Conservation (phyloP, 2,329 filamentous ascomycete species). For the Pleurostoma richardsiae region DNA sequence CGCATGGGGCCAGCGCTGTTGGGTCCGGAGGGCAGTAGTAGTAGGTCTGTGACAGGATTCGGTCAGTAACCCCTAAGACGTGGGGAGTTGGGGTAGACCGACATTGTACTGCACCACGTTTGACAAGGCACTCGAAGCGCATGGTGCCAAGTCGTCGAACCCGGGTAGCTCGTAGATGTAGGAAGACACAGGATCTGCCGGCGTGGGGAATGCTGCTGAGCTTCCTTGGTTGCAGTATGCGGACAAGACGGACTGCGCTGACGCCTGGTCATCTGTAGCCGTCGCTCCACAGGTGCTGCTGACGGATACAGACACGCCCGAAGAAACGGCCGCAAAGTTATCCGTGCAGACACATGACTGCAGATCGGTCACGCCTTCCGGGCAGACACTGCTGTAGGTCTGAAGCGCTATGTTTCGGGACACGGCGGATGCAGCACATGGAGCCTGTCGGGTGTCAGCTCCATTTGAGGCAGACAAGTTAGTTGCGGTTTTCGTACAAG, state of each 20-base stretch:
- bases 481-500: conserved; percentile 23
- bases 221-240: conserved; percentile 43
- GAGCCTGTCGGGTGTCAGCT: conserved; percentile 29
- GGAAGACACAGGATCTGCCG: conserved; percentile 34
- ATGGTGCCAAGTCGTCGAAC: neutral
- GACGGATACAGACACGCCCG: neutral
- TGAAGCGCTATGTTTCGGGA: conserved; percentile 35
- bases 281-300: neutral
- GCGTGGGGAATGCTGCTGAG: conserved; percentile 32
- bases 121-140: neutral
- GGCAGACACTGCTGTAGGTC: conserved; percentile 35
- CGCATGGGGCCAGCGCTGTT: conserved; percentile 38
- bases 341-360: conserved; percentile 49
- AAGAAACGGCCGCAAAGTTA: conserved; percentile 28
- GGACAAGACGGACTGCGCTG: conserved; percentile 20
- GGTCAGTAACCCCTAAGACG: too few relatives aligned
- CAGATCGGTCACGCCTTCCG: conserved; percentile 34
- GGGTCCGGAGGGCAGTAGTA: conserved; percentile 18
- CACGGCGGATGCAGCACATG: conserved; percentile 42
- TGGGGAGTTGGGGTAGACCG: conserved; percentile 18
- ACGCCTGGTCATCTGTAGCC: neutral
- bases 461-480: too few relatives aligned
- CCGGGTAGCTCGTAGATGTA: conserved; percentile 31
- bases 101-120: neutral
- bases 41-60: conserved; percentile 10